phyloP scores from a whole-genome alignment of 257 asterid genomes.

The Verbena officinalis region DNA sequence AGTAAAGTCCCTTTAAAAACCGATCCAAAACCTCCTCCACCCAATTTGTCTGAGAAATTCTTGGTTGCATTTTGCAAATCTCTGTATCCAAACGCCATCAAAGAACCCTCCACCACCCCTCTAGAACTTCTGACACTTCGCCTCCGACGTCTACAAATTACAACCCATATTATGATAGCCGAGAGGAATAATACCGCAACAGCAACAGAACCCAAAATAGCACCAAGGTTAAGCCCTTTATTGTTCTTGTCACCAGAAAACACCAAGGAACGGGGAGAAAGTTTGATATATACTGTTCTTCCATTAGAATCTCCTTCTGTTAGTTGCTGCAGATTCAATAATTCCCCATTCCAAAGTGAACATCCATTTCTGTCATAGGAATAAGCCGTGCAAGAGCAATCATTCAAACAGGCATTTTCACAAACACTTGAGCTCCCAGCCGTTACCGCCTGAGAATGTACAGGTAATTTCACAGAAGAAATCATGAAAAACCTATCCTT shows the following conservation, averaged over 20 bases:
- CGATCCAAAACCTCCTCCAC: slow-evolving; percentile 60
- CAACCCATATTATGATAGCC: slow-evolving; percentile 16
- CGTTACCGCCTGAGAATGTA: not conserved
- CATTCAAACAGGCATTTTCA: slow-evolving; percentile 40
- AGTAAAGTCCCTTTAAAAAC: slow-evolving; percentile 48
- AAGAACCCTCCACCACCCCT: slow-evolving; percentile 41
- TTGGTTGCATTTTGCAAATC: too few species aligned
- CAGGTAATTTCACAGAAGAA: slow-evolving; percentile 31
- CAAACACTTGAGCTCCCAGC: slow-evolving; percentile 38
- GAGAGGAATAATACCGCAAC: slow-evolving; percentile 18
- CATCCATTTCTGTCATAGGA: slow-evolving; percentile 37
- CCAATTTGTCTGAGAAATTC: slow-evolving; percentile 49
- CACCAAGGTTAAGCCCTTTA: slow-evolving; percentile 31
- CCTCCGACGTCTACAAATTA: slow-evolving; percentile 34
- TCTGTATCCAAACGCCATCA: slow-evolving; percentile 40
- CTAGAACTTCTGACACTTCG: slow-evolving; percentile 23
- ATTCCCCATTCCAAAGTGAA: slow-evolving; percentile 40
- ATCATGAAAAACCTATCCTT: slow-evolving; percentile 34
- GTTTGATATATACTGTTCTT: slow-evolving; percentile 33
- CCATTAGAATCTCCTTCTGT: slow-evolving; percentile 40
- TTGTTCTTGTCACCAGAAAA: slow-evolving; percentile 32
- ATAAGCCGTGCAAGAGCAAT: slow-evolving; percentile 55
- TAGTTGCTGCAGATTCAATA: slow-evolving; percentile 43
- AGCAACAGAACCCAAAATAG: slow-evolving; percentile 37
- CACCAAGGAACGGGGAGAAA: slow-evolving; percentile 40